Evolutionary conservation across 2,329 filamentous ascomycete genomes (phyloP), one percentile per base, ranked within the genome.

Genomic region (Daldinia eschscholtzii): DNA sequence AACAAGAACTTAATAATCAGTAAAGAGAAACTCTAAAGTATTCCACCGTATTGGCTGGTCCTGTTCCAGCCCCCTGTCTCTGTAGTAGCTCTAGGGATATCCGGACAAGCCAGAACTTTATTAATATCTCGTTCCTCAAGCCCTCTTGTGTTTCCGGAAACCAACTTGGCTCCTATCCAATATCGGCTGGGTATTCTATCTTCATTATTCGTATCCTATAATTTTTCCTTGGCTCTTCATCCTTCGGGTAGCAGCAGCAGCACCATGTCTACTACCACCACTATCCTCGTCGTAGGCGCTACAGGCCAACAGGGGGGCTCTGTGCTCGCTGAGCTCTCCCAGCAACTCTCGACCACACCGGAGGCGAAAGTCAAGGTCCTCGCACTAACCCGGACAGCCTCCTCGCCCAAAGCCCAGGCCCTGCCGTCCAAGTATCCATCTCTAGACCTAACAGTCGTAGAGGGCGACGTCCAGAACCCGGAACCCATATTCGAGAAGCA

Each of bases 271-370:
- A 52, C 55, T n/a, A 52, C 55, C 18, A 26, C 64, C 50, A 76
- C 69, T 9, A 76, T 81, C 59, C 78, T 80, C 68, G 68, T 81
- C 67, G 75, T 80, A n/a, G 79, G 79, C 57, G 79, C 80, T 1
- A 81, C 79, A 13, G 80, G 80, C 68, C 71, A 79, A 44, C 79
- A 81, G 70, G 80, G 78, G 64, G 72, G 76, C 44, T 75, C 74
- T 30, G 74, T 76, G 30, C 75, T 81, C 6, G 65, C 74, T 12
- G 72, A 73, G 35, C 74, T 77, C 44, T 70, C 72, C 30, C 56
- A 60, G 7, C 53, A 69, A 23, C 64, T 65, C 41, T 61, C 9
- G 61, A 50, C 73, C 9, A 30, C 70, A 0, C 71, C 74, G n/a
- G 53, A 63, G 6, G 39, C 50, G 42, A 53, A 65, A 13, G 20